These are phyloP conservation scores for Staphylotrichum tortipilum DNA, from an alignment of 495 filamentous ascomycete species.

Conservation along the genomic window DNA sequence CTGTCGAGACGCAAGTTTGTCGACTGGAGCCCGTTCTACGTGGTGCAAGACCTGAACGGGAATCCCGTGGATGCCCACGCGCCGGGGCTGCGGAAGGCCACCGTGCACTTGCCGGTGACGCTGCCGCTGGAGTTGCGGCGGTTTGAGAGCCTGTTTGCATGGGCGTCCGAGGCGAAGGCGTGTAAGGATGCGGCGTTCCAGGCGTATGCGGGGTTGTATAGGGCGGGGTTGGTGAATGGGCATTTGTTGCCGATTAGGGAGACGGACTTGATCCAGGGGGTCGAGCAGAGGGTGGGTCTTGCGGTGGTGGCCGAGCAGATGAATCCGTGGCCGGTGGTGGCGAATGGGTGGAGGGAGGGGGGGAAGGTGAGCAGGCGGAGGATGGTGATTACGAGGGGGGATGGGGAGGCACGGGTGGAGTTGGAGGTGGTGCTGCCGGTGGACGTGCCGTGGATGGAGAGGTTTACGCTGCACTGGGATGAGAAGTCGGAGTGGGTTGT, in stretches of 20 bases:
- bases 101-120: conserved; percentile 63
- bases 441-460: conserved; percentile 30
- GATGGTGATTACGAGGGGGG: conserved; percentile 25
- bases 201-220: conserved; percentile 63
- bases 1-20: conserved; percentile 49
- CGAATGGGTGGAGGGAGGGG: conserved; percentile 41
- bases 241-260: conserved; percentile 59
- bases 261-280: conserved; percentile 27
- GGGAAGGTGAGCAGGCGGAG: conserved; percentile 24
- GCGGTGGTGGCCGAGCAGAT: conserved; percentile 46
- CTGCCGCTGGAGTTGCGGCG: conserved; percentile 56
- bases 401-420: conserved; percentile 23
- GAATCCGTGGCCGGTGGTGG: conserved; percentile 59
- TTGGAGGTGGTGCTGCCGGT: conserved; percentile 43
- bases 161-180: conserved; percentile 67
- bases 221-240: conserved; percentile 65
- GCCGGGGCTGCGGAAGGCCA: conserved; percentile 36
- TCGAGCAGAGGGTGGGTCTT: conserved; percentile 41
- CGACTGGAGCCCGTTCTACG: conserved; percentile 44
- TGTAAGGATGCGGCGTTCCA: conserved; percentile 77
- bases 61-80: conserved; percentile 4
- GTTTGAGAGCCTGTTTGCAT: conserved; percentile 43
- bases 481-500: conserved; percentile 31
- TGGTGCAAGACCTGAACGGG: conserved; percentile 16
- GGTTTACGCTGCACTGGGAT: conserved; percentile 46